phyloP scores from a whole-genome alignment of 768 basidiomycete genomes.

The Trametes punicea region DNA sequence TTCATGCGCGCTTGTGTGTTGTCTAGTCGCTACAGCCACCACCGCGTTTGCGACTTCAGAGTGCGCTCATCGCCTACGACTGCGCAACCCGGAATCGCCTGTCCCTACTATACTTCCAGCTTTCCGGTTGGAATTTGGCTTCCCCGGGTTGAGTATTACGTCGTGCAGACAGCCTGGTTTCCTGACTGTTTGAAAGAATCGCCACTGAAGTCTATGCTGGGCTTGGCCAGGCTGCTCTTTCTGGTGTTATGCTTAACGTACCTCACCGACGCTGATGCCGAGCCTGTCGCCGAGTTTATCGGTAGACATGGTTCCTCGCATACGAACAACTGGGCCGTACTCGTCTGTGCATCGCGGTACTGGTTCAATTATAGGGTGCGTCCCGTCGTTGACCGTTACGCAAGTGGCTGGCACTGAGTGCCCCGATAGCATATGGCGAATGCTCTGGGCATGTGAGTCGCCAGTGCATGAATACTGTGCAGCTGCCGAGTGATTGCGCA shows the following conservation, averaged over 20 bases:
- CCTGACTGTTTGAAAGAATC: neutral
- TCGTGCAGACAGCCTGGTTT: neutral
- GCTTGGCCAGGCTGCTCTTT: neutral
- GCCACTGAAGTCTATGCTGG: neutral
- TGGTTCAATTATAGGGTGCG: slow-evolving; percentile 98
- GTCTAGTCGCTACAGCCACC: too few species aligned
- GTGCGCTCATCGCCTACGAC: too few species aligned
- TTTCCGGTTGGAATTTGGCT: too few species aligned
- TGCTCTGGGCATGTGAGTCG: slow-evolving; percentile 86
- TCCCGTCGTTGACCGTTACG: slow-evolving; percentile 8
- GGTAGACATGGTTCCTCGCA: slow-evolving; percentile 39
- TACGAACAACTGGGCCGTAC: slow-evolving; percentile 98
- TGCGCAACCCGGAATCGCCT: too few species aligned
- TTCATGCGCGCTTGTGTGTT: too few species aligned
- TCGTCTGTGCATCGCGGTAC: slow-evolving; percentile 90
- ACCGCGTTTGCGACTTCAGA: too few species aligned
- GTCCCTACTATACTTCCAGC: too few species aligned
- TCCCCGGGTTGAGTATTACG: too few species aligned
- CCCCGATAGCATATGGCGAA: slow-evolving; percentile 89
- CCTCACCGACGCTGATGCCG: neutral
- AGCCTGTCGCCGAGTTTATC: slow-evolving; percentile 14
- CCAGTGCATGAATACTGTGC: neutral
- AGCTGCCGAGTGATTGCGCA: neutral
- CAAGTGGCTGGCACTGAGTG: neutral
- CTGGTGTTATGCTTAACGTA: slow-evolving; percentile 1